A percentile compares a stretch with the other conserved stretches of the same genome.
Conservation (phyloP, 768 basidiomycete genomes). For the Kondoa subrosea region DNA sequence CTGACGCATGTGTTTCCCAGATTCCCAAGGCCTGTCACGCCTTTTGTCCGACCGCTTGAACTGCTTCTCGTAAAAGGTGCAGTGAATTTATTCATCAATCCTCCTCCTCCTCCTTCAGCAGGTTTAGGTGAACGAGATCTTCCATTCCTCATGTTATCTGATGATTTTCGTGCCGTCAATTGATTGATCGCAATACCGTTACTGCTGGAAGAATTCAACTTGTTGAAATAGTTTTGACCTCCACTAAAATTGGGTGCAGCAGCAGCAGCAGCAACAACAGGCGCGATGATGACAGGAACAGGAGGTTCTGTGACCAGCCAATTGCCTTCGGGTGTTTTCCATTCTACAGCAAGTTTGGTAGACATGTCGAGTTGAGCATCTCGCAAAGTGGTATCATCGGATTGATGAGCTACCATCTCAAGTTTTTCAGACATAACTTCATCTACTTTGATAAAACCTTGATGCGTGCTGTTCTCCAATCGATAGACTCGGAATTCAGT, state of each 20-base stretch:
- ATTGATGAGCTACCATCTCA: constrained; percentile 32
- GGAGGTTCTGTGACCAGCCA: constrained; percentile 39
- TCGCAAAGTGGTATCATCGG: constrained; percentile 23
- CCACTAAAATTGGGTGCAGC: constrained; percentile 31
- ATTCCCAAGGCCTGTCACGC: constrained; percentile 73
- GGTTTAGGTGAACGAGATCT: constrained; percentile 27
- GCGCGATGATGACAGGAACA: constrained; percentile 24
- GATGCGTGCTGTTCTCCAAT: not conserved
- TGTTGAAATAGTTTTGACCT: constrained; percentile 21
- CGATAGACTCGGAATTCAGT: not conserved
- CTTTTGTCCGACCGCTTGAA: constrained; percentile 36
- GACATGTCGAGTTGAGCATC: constrained; percentile 35
- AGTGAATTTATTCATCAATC: not conserved
- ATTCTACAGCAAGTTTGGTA: constrained; percentile 64
- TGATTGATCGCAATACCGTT: not conserved
- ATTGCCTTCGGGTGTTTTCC: constrained; percentile 39
- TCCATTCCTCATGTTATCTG: constrained; percentile 8
- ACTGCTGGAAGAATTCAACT: not conserved
- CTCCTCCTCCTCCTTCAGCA: constrained; percentile 17
- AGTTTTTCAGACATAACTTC: constrained; percentile 30
- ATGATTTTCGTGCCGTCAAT: constrained; percentile 13
- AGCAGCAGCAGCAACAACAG: constrained; percentile 30
- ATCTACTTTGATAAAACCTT: not conserved
- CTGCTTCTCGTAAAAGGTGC: constrained; percentile 16
- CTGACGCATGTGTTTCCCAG: constrained; percentile 43